These are phyloP conservation scores for Coprinopsis marcescibilis DNA, from an alignment of 768 basidiomycete species.

Conservation along the genomic window DNA sequence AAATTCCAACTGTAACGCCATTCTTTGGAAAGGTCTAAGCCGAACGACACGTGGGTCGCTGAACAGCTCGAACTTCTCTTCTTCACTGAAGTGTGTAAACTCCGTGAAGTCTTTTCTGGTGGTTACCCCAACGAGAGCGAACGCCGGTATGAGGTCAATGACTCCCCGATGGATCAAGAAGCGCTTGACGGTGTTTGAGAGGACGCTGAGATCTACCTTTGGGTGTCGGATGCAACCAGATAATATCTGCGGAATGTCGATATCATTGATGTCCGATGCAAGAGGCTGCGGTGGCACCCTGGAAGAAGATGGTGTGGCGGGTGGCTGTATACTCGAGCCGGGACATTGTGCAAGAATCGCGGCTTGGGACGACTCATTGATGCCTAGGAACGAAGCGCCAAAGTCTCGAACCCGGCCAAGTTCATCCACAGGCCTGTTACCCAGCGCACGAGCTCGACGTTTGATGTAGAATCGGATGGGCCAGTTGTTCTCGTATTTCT, in stretches of 20 bases:
- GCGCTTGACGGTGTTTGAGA: slow-evolving; percentile 13
- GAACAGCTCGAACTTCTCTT: slow-evolving; percentile 5
- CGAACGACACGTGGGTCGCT: background rate
- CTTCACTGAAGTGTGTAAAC: slow-evolving; percentile 10
- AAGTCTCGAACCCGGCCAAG: background rate
- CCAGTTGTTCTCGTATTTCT: slow-evolving; percentile 19
- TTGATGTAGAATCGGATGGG: slow-evolving; percentile 20
- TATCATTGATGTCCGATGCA: too few species aligned
- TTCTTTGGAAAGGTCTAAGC: slow-evolving; percentile 3
- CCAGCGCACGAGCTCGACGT: background rate
- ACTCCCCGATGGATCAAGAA: slow-evolving; percentile 16
- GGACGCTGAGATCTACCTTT: slow-evolving; percentile 8
- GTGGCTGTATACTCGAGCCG: too few species aligned
- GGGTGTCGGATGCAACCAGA: slow-evolving; percentile 18
- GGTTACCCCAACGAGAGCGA: slow-evolving; percentile 19
- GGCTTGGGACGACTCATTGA: background rate
- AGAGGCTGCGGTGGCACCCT: too few species aligned
- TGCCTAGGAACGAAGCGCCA: background rate
- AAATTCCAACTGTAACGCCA: slow-evolving; percentile 7
- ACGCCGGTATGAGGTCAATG: slow-evolving; percentile 22
- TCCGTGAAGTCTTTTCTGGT: slow-evolving; percentile 16
- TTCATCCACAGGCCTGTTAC: slow-evolving; percentile 1
- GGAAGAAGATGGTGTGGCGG: background rate
- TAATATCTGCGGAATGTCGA: background rate
- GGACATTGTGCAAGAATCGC: background rate